Conservation (phyloP, 2,329 filamentous ascomycete genomes). For the Chaetomiaceae sp. region DNA sequence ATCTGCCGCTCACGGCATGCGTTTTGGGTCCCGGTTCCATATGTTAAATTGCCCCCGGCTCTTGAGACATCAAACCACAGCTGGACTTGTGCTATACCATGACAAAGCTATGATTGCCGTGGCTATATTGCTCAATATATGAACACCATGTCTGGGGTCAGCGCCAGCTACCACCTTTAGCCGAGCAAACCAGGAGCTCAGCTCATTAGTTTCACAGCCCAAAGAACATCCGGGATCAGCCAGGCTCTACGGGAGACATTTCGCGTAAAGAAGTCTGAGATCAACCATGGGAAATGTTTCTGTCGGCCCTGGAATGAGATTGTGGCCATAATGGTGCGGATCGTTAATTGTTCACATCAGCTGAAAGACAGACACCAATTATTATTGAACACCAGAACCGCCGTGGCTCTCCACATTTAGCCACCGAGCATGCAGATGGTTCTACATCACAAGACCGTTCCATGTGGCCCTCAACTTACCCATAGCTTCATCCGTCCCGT, state of each 20-base stretch:
- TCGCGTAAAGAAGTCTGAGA: no score
- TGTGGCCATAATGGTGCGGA: no score
- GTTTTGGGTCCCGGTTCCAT: neutral
- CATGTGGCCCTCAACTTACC: slow-evolving; percentile 10
- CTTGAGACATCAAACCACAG: neutral
- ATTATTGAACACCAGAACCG: neutral
- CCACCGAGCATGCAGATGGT: neutral
- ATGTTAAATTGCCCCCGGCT: neutral
- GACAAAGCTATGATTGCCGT: slow-evolving; percentile 2
- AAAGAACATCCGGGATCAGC: neutral
- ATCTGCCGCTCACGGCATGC: slow-evolving; percentile 8
- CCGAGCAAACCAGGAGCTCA: slow-evolving; percentile 8
- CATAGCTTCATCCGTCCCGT: slow-evolving; percentile 16
- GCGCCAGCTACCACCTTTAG: slow-evolving; percentile 8
- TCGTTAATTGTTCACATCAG: neutral
- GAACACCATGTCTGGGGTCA: neutral
- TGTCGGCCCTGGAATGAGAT: no score
- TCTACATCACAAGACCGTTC: neutral
- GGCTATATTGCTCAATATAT: slow-evolving; percentile 12
- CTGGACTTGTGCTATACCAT: neutral
- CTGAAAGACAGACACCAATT: neutral
- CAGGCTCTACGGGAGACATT: no score
- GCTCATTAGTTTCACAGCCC: neutral
- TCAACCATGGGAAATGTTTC: no score
- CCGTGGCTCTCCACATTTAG: neutral